Evolutionary conservation across 1,284 basidiomycete species (phyloP).

Genomic region (Moniliella sp.): DNA sequence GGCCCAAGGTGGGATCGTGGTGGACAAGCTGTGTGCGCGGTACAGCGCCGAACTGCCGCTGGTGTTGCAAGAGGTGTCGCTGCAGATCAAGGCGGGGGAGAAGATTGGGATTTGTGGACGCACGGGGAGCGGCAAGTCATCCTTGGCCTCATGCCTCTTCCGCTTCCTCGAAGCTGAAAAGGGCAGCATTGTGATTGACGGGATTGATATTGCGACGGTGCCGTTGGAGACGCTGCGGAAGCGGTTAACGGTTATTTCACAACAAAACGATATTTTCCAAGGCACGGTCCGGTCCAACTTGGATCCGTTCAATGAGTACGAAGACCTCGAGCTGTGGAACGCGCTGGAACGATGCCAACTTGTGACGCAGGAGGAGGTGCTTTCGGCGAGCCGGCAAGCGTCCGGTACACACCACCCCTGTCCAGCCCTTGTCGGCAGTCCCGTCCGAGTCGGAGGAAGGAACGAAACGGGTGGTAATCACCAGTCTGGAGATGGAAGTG

Average conservation of each 20-base stretch:
- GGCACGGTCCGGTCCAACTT: conserved; percentile 30
- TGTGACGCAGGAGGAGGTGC: conserved; percentile 10
- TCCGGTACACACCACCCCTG: conserved; percentile 11
- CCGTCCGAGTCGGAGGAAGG: conserved; percentile 1
- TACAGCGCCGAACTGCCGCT: conserved; percentile 30
- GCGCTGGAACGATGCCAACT: conserved; percentile 38
- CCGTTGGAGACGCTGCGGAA: conserved; percentile 66
- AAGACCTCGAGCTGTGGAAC: conserved; percentile 45
- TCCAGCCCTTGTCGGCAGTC: conserved; percentile 6
- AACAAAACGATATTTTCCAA: conserved; percentile 42
- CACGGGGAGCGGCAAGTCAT: conserved; percentile 68
- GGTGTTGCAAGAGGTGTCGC: conserved; percentile 22
- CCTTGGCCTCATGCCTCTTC: conserved; percentile 76
- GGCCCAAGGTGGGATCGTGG: conserved; percentile 18
- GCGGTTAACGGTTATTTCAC: conserved; percentile 68
- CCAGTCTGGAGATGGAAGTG: conserved; percentile 38
- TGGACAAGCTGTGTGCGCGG: conserved; percentile 26
- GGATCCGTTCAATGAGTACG: conserved; percentile 49
- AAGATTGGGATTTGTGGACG: conserved; percentile 37
- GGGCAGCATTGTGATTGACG: conserved; percentile 66
- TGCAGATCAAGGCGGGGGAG: conserved; percentile 25
- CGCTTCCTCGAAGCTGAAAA: conserved; percentile 65
- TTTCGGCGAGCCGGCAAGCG: conserved; percentile 7
- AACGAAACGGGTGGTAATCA: conserved; percentile 35
- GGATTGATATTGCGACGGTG: conserved; percentile 63